phyloP scores from a whole-genome alignment of 257 asterid genomes.

The Craterostigma plantagineum region DNA sequence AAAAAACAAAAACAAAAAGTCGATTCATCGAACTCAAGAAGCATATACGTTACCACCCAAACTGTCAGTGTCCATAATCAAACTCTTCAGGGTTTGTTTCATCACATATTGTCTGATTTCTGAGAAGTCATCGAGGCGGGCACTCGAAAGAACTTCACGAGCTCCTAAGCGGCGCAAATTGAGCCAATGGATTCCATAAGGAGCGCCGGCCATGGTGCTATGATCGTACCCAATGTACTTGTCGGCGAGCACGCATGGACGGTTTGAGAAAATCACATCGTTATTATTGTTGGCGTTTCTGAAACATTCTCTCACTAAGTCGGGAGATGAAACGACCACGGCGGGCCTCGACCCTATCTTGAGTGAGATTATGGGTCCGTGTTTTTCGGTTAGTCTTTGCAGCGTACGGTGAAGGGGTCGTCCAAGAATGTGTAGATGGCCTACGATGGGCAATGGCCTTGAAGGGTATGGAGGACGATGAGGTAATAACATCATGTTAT shows the following conservation, averaged over 20 bases:
- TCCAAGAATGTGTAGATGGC: conserved; percentile 34
- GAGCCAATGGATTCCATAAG: conserved; percentile 29
- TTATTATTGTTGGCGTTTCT: conserved; percentile 5
- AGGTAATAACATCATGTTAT: too few relatives aligned
- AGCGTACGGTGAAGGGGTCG: conserved; percentile 35
- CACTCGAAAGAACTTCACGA: conserved; percentile 17
- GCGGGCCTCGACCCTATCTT: conserved; percentile 23
- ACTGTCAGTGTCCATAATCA: not conserved
- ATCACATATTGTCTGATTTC: conserved; percentile 16
- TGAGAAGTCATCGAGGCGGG: conserved; percentile 20
- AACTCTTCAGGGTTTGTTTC: conserved; percentile 5
- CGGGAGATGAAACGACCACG: conserved; percentile 26
- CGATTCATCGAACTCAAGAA: too few relatives aligned
- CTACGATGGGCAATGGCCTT: conserved; percentile 16
- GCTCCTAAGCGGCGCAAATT: conserved; percentile 25
- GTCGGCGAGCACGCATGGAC: conserved; percentile 15
- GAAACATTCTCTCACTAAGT: conserved; percentile 21
- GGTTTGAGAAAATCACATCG: conserved; percentile 29
- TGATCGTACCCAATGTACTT: conserved; percentile 28
- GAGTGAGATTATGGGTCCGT: conserved; percentile 34
- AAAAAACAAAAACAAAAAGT: too few relatives aligned
- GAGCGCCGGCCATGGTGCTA: conserved; percentile 24
- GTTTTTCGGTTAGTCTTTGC: conserved; percentile 12
- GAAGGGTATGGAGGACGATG: conserved; percentile 25
- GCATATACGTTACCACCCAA: too few relatives aligned